Conservation (phyloP, 1,284 basidiomycete species). For the Marasmius tenuissimus region DNA sequence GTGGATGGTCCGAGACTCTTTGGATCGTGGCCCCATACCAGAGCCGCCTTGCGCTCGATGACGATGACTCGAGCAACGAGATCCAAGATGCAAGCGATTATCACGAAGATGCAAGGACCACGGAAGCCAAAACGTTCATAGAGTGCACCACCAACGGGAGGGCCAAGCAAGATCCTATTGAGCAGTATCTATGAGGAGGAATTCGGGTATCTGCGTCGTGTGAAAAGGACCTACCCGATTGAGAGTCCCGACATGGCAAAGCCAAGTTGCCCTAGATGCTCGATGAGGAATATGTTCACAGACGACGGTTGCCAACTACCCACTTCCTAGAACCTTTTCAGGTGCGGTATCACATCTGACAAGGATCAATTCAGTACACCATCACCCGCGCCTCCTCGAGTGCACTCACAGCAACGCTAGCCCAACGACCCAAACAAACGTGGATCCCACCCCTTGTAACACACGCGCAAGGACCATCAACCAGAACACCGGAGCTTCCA, state of each 20-base stretch:
- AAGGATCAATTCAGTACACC: conserved; percentile 2
- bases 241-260: conserved; percentile 71
- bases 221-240: conserved; percentile 48
- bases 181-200: background rate
- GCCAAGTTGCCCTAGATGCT: conserved; percentile 61
- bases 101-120: conserved; percentile 73
- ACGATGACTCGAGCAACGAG: conserved; percentile 61
- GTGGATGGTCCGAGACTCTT: conserved; percentile 14
- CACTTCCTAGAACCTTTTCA: conserved; percentile 57
- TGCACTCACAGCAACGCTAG: conserved; percentile 61
- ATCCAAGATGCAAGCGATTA: conserved; percentile 60
- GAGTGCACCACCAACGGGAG: conserved; percentile 72
- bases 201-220: background rate
- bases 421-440: conserved; percentile 76
- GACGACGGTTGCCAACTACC: conserved; percentile 24
- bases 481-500: conserved; percentile 71
- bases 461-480: conserved; percentile 73
- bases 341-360: conserved; percentile 68
- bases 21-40: conserved; percentile 53
- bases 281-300: background rate
- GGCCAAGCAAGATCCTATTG: conserved; percentile 52
- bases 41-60: conserved; percentile 62
- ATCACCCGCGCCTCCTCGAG: background rate
- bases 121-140: conserved; percentile 70
- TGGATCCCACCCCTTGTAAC: conserved; percentile 73